Evolutionary conservation across 768 basidiomycete genomes (phyloP), one percentile per base, ranked within the genome.

Genomic region (Amanita rubescens): DNA sequence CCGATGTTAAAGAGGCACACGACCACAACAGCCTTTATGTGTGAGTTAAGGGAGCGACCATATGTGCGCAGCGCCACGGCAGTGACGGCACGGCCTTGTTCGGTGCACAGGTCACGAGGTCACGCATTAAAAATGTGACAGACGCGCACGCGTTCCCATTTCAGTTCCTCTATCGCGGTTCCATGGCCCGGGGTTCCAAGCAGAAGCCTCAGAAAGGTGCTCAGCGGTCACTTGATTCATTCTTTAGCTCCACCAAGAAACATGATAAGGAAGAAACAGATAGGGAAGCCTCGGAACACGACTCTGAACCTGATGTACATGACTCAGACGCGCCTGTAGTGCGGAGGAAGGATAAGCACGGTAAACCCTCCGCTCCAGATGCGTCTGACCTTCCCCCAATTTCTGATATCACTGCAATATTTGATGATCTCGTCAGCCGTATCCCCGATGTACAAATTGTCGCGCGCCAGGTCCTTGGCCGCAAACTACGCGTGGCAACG

Each of bases 401-500:
- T 47, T 74, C 81, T 61, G 75, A 84, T 55, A 76, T 78, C 48
- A 78, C 83, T 22, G 75, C 78, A 51, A 90, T 93, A 60, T 93
- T 93, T 66, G 72, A 76, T 53, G 85, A 93, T 67, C 75, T 93
- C 39, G 76, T 90, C 57, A 69, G 75, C 45, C 81, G 74, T 59
- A 77, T 84, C 37, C 80, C 86, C 11, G 71, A 81, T 51, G 81
- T 91, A 57, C 79, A 81, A 62, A 71, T 71, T 1, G 82, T 90
- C 38, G 84, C 79, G 15, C 74, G 84, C 59, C 84, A 75, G 42
- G 69, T 90, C 45, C 68, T 76, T 54, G 92, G 93, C 2, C 80
- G 93, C 55, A 92, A 88, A 62, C 73, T 97, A 65, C 87, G 93
- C 67, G 81, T 97, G 55, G 94, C 93, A 3, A 97, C 94, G 10